Percentiles rank a stretch among this genome's conserved stretches.
Evolutionary conservation across 2,329 filamentous ascomycete genomes (phyloP).

Genomic region (Aureobasidium subglaciale): DNA sequence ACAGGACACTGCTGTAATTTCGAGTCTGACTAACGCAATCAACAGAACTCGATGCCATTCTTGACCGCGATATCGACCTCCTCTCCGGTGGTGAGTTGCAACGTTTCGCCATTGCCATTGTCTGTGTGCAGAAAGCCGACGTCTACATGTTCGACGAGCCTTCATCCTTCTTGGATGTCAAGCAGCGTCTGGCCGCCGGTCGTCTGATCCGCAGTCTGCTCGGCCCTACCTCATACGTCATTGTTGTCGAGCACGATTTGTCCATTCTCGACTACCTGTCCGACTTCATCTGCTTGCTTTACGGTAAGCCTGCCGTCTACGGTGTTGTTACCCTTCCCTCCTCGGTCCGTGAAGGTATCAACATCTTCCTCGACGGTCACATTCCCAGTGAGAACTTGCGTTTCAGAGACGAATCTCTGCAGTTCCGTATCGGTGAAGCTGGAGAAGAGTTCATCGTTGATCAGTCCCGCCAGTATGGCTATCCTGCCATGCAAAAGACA

Average conservation of each 20-base stretch:
- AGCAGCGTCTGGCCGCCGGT: conserved; percentile 91
- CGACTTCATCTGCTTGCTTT: conserved; percentile 95
- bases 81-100: conserved; percentile 97
- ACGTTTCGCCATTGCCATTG: conserved; percentile 92
- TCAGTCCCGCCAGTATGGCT: conserved; percentile 75
- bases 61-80: conserved; percentile 81
- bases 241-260: conserved; percentile 98
- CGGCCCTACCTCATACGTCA: conserved; percentile 86
- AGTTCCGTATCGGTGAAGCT: conserved; percentile 87
- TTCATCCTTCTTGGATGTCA: conserved; percentile 97
- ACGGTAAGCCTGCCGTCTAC: conserved; percentile 90
- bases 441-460: conserved; percentile 82
- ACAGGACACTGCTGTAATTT: background rate
- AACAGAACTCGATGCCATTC: conserved; percentile 75
- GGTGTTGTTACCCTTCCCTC: conserved; percentile 94
- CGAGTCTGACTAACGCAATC: conserved; percentile 5
- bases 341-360: conserved; percentile 97
- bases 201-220: conserved; percentile 87
- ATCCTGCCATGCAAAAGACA: conserved; percentile 88
- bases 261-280: conserved; percentile 97
- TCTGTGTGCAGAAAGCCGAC: conserved; percentile 92
- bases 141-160: conserved; percentile 99
- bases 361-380: conserved; percentile 97
- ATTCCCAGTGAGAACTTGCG: conserved; percentile 97
- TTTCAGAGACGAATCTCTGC: conserved; percentile 93